Conservation (phyloP, 163 green algal genomes). For the Scenedesmus sp. region DNA sequence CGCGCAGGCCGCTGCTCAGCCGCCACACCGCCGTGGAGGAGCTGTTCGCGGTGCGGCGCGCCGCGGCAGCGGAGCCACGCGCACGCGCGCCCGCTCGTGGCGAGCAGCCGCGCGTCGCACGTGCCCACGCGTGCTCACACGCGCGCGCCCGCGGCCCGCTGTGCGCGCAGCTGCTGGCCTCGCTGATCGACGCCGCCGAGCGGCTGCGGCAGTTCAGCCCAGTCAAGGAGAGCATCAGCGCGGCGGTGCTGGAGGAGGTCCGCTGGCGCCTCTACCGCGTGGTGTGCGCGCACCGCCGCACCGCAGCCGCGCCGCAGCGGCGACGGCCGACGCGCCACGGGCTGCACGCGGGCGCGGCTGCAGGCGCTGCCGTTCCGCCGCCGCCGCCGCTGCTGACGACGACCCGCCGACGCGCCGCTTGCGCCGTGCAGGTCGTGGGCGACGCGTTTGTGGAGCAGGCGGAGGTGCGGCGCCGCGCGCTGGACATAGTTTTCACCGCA, state of each 20-base stretch:
- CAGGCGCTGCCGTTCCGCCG: no score
- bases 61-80: no score
- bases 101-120: no score
- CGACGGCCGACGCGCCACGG: no score
- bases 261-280: conserved; percentile 35
- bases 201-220: conserved; percentile 48
- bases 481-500: conserved; percentile 13
- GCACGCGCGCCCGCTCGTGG: no score
- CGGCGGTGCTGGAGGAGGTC: conserved; percentile 37
- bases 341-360: no score
- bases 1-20: conserved; percentile 6
- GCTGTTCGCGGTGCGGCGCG: conserved; percentile 34
- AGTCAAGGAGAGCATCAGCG: conserved; percentile 37
- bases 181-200: conserved; percentile 39
- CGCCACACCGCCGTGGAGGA: no score
- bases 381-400: no score
- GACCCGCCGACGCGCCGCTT: no score
- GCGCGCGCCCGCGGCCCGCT: no score
- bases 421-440: conserved; percentile 14
- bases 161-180: conserved; percentile 26
- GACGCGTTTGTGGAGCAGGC: conserved; percentile 15
- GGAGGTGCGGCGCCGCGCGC: conserved; percentile 2
- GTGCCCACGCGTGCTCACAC: no score
- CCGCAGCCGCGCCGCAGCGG: no score
- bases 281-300: conserved; percentile 4